phyloP scores from a whole-genome alignment of 306 rosid species.

The Corylus heterophylla region DNA sequence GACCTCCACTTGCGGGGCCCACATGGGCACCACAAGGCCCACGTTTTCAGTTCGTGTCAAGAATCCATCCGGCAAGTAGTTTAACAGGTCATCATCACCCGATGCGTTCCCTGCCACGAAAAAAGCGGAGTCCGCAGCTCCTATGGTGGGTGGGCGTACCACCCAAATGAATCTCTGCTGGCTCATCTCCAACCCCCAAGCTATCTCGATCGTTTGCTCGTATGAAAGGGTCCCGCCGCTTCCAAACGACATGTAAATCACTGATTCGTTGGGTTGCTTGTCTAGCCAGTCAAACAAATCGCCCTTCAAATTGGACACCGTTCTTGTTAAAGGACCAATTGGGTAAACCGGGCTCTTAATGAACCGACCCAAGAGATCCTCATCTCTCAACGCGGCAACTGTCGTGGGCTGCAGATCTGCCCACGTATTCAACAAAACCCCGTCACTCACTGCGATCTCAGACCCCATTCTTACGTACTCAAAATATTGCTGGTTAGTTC shows the following conservation, averaged over 20 bases:
- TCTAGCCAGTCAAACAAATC: conserved; percentile 48
- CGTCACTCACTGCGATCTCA: conserved; percentile 30
- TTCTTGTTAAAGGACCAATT: conserved; percentile 54
- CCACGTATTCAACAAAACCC: conserved; percentile 67
- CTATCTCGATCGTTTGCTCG: conserved; percentile 59
- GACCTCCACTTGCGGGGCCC: conserved; percentile 51
- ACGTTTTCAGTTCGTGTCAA: conserved; percentile 20
- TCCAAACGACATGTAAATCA: conserved; percentile 60
- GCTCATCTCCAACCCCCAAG: conserved; percentile 68
- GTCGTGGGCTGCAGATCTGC: conserved; percentile 36
- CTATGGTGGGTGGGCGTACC: conserved; percentile 42
- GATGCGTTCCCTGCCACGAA: conserved; percentile 8
- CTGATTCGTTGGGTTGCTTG: conserved; percentile 45
- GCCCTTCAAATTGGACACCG: background rate
- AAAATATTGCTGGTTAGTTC: conserved; percentile 26
- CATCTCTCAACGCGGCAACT: conserved; percentile 22
- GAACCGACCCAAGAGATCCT: conserved; percentile 20
- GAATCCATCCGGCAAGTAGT: conserved; percentile 57
- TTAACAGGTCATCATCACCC: background rate
- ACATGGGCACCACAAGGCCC: conserved; percentile 29
- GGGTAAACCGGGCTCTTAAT: conserved; percentile 33
- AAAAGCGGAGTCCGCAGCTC: conserved; percentile 10
- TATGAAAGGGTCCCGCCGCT: conserved; percentile 56
- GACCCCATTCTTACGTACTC: background rate
- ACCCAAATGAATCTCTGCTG: conserved; percentile 65